Evolutionary conservation across 768 basidiomycete genomes (phyloP), one percentile per base, ranked within the genome.

Genomic region (Serendipita sp.): DNA sequence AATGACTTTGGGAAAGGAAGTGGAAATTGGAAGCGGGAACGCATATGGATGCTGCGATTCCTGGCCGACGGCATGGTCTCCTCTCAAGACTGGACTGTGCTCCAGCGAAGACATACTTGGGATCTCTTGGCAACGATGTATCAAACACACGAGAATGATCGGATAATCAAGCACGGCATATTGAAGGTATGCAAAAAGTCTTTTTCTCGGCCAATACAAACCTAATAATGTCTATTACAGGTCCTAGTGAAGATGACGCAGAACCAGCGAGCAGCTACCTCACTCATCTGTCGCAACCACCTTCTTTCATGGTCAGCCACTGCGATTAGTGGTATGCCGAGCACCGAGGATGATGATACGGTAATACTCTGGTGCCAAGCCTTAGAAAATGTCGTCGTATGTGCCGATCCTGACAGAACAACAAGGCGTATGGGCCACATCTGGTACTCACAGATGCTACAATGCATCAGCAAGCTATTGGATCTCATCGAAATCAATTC

Each of bases 41-140:
- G 90, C n/a, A 78, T 78, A 1, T 97, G 93, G 93, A 93, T 95
- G 30, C 74, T 95, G 34, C 78, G 81, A 42, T 89, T 91, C 71
- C 72, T 96, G 42, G 77, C 85, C 0, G 90, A 95, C 64, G 90
- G 89, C 0, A 84, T 90, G 81, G 77, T 77, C 65, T 79, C 82
- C 53, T 76, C 78, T 0, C 79, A 82, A 43, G 93, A 97, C 68
- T 96, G 93, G 92, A 78, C 77, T 33, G 79, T 91, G 2, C 71
- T 94, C 61, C 83, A 83, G 67, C 77, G 90, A 48, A 75, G 93
- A 28, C 88, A 92, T 69, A 90, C 89, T 0, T 95, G 90, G 88
- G 90, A 91, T 65, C 74, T 95, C 30, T 72, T 95, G 1, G 86
- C 90, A 1, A 90, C 87, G 64, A 70, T 93, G 58, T 92, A 85